phyloP scores from a whole-genome alignment of 2,329 filamentous ascomycete species.

The Fusarium burgessii region DNA sequence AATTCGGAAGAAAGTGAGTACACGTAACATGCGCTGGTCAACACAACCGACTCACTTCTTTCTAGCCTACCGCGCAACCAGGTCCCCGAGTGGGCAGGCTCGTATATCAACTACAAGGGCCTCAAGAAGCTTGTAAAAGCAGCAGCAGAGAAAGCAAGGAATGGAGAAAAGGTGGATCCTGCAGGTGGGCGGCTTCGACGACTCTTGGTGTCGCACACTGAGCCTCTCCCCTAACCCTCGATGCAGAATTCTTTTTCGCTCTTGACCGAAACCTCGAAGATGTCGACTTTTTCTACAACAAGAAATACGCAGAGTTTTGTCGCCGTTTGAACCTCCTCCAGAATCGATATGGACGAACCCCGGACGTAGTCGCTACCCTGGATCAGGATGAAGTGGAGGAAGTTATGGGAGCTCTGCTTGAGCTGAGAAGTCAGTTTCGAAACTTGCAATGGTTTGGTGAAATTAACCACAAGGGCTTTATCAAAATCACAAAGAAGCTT shows the following conservation, averaged over 20 bases:
- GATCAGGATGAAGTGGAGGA: slow-evolving; percentile 93
- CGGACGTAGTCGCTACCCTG: slow-evolving; percentile 76
- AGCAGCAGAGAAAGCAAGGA: slow-evolving; percentile 72
- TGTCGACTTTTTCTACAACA: slow-evolving; percentile 97
- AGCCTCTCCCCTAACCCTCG: slow-evolving; percentile 50
- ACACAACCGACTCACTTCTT: slow-evolving; percentile 27
- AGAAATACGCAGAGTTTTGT: slow-evolving; percentile 87
- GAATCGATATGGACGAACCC: slow-evolving; percentile 83
- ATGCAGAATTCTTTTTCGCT: slow-evolving; percentile 92
- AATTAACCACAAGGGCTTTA: slow-evolving; percentile 93
- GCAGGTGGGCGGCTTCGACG: slow-evolving; percentile 76
- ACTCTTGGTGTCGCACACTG: slow-evolving; percentile 45
- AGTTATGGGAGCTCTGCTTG: slow-evolving; percentile 87
- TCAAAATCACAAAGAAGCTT: slow-evolving; percentile 99
- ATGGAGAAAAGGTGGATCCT: slow-evolving; percentile 83
- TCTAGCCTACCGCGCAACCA: slow-evolving; percentile 80
- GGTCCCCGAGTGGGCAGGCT: slow-evolving; percentile 86
- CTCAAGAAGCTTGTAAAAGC: slow-evolving; percentile 96
- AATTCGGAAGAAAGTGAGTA: slow-evolving; percentile 72
- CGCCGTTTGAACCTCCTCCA: slow-evolving; percentile 88
- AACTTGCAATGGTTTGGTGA: slow-evolving; percentile 98
- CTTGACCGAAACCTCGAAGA: slow-evolving; percentile 97
- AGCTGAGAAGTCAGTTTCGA: slow-evolving; percentile 86
- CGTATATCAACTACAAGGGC: slow-evolving; percentile 90
- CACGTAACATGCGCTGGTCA: slow-evolving; percentile 5